phyloP scores from a whole-genome alignment of 306 rosid species.

The Cicer cuneatum region DNA sequence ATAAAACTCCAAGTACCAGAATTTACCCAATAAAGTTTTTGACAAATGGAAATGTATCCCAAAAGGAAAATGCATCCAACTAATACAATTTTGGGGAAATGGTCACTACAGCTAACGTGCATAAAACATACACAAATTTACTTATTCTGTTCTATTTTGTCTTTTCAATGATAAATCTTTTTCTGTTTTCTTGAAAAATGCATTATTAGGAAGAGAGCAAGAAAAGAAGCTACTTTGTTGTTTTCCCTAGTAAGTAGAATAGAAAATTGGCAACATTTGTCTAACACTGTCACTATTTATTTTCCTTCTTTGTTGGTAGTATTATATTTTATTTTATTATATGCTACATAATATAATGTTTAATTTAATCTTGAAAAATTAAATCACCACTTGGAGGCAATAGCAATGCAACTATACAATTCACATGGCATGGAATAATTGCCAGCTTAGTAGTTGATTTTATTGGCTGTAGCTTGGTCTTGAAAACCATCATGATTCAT shows the following conservation, averaged over 20 bases:
- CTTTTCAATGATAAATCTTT: too few relatives aligned
- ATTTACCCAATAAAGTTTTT: too few relatives aligned
- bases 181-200: too few relatives aligned
- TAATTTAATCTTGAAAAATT: conserved; percentile 35
- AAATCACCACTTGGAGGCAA: conserved; percentile 29
- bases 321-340: background rate
- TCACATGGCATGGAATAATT: conserved; percentile 52
- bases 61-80: too few relatives aligned
- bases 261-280: conserved; percentile 42
- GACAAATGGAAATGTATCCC: too few relatives aligned
- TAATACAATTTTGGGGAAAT: too few relatives aligned
- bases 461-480: conserved; percentile 40
- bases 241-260: conserved; percentile 1
- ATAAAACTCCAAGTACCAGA: too few relatives aligned
- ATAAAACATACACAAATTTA: too few relatives aligned
- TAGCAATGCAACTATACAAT: conserved; percentile 5
- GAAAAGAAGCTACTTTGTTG: conserved; percentile 21
- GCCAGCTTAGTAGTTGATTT: conserved; percentile 49
- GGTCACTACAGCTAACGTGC: too few relatives aligned
- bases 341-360: conserved; percentile 11
- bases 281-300: conserved; percentile 32
- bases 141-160: too few relatives aligned
- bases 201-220: conserved; percentile 11
- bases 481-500: conserved; percentile 27
- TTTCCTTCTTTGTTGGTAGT: background rate